Base-by-base conservation (phyloP, 2,329 filamentous ascomycete genomes). In the Orbilia blumenaviensis region DNA sequence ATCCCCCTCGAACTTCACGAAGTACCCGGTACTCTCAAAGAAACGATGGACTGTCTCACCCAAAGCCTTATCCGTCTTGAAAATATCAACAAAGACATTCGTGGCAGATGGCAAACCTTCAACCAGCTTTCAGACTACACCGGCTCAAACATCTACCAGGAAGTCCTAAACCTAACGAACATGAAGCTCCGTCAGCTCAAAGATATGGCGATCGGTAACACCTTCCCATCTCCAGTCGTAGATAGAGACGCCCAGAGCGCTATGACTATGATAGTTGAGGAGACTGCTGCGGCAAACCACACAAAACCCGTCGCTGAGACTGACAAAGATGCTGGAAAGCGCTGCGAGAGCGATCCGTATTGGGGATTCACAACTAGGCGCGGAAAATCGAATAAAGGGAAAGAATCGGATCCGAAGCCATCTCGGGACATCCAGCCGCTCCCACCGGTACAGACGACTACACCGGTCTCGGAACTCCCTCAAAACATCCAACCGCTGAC, bases 111-210 rank as follows among this genome's bases (percentile, higher is more conserved):
- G 21, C 41, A n/a, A 46, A 27, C 41, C 4, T 41, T 23, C 36
- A 42, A 34, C 44, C 14, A 23, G 0, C 29, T 25, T 4, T 38
- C 29, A 4, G 9, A 34, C 0, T 34, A 44, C 14, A 66, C 48
- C 10, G 27, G 41, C 1, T 12, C 41, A 16, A 23, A 32, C 12
- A 32, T 16, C 7, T 66, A 61, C 32, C 21, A 38, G 10, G 38
- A 60, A 25, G 27, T 73, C 12, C 48, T 73, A 2, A 25, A 54
- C 7, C 23, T 58, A 2, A 66, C 68, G 2, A 73, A 64, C 32
- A 73, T 73, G 68, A 73, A 61, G 12, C 41, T 73, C 41, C 42
- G 38, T 9, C 61, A 73, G 16, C 50, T 66, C n/a, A 73, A 54
- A 25, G 68, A 73, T 12, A 66, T 34, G 58, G 18, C 58, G 5